Evolutionary conservation across 2,329 filamentous ascomycete genomes (phyloP), one percentile per base, ranked within the genome.

Genomic region (Cladorrhinum sp.): DNA sequence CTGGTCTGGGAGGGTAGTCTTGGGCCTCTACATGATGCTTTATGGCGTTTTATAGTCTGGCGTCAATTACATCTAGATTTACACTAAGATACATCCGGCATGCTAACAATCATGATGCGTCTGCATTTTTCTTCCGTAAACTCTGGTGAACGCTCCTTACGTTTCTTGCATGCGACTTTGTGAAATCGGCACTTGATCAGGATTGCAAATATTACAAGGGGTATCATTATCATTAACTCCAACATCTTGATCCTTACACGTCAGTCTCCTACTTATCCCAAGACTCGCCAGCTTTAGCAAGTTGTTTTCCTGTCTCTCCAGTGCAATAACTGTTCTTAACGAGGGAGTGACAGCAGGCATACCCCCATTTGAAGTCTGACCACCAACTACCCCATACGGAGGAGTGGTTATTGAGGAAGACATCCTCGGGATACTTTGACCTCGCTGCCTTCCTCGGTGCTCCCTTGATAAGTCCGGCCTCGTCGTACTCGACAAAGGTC

Each of bases 291-390:
- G 66, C 62, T 55, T 68, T 1, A 92, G 93, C 63, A 78, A 78
- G 73, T 87, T 57, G 58, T 30, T 59, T 96, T 36, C 95, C 95
- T 61, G 90, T 91, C 63, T 95, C 91, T 24, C 95, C 95, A 0
- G 94, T 98, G 74, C 95, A 99, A 71, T 98, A 99, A 70, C 92
- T 96, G 75, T 99, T 98, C 77, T 96, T 97, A 64, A 96, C 85
- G 21, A 87, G 88, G 0, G 92, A 96, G 73, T 96, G 92, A 79
- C 95, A 99, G 75, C 95, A 99, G 21, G 90, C 85, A 75, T 96
- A 99, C 1, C 95, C 95, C 95, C 95, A 99, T 75, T 89, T 85
- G 77, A 97, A 98, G 71, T 91, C 87, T 57, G 87, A 85, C 95
- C 95, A 99, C 95, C 95, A 99, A 70, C 92, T 96, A 54, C 95